A percentile compares a stretch with the other conserved stretches of the same genome.
phyloP scores from a whole-genome alignment of 2,329 filamentous ascomycete genomes.

The Sporothrix globosa region DNA sequence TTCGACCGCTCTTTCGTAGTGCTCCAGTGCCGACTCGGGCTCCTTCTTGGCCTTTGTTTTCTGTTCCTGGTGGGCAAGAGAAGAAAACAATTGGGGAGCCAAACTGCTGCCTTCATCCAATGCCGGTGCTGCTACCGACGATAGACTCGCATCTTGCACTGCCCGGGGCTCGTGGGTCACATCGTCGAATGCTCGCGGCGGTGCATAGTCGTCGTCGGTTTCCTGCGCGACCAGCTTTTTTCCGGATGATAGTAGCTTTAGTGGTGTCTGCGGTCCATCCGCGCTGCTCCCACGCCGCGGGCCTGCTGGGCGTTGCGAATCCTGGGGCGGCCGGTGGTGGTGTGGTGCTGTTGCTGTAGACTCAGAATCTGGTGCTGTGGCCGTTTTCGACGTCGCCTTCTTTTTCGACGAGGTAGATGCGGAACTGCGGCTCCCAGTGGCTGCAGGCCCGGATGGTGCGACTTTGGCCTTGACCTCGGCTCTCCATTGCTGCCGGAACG shows the following conservation, averaged over 20 bases:
- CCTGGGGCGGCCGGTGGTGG: neutral
- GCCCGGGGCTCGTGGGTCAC: constrained; percentile 34
- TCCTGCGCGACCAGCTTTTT: constrained; percentile 42
- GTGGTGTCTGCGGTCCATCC: constrained; percentile 31
- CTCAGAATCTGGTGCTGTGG: neutral
- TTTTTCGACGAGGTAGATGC: neutral
- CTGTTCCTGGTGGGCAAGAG: neutral
- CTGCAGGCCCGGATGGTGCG: constrained; percentile 31
- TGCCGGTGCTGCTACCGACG: neutral
- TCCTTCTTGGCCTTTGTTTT: constrained; percentile 41
- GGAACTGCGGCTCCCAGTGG: constrained; percentile 28
- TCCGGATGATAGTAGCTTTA: constrained; percentile 33
- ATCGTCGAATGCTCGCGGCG: constrained; percentile 45
- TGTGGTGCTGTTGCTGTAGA: neutral
- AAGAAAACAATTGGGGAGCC: neutral
- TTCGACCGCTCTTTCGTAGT: constrained; percentile 90
- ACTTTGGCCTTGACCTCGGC: constrained; percentile 67
- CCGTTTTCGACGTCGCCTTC: neutral
- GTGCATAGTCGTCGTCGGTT: constrained; percentile 45
- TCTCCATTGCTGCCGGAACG: constrained; percentile 83
- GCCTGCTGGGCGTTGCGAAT: neutral
- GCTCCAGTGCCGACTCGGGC: constrained; percentile 79
- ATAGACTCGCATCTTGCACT: neutral
- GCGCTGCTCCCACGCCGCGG: constrained; percentile 29
- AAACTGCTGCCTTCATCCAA: constrained; percentile 35